Percentiles rank a stretch among this genome's conserved stretches.
phyloP scores from a whole-genome alignment of 2,329 filamentous ascomycete species.

The Fusarium nematophilum region DNA sequence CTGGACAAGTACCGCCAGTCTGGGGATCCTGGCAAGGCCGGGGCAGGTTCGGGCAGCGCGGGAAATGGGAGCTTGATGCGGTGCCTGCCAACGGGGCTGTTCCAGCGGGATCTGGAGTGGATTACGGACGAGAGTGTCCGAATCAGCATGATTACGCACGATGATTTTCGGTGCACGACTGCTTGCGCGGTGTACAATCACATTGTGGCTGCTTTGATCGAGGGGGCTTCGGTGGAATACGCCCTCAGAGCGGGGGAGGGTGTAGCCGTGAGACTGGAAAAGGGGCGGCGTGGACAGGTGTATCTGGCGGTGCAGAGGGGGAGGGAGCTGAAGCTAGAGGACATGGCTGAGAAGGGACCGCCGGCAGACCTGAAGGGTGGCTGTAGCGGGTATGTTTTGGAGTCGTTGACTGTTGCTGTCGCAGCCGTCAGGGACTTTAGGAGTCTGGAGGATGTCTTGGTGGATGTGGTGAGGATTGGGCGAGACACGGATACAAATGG shows the following conservation, averaged over 20 bases:
- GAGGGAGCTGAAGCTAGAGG: slow-evolving; percentile 37
- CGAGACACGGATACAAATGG: slow-evolving; percentile 60
- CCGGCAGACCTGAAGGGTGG: slow-evolving; percentile 40
- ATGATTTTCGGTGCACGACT: slow-evolving; percentile 50
- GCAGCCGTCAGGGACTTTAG: slow-evolving; percentile 56
- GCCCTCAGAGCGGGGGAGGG: slow-evolving; percentile 46
- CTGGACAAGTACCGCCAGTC: slow-evolving; percentile 45
- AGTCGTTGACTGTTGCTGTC: slow-evolving; percentile 54
- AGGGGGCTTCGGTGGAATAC: slow-evolving; percentile 31
- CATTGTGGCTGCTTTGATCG: slow-evolving; percentile 50
- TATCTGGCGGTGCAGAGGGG: slow-evolving; percentile 45
- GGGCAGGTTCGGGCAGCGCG: slow-evolving; percentile 52
- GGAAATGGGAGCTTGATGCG: slow-evolving; percentile 62
- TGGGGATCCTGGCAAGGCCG: slow-evolving; percentile 39
- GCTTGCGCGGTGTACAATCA: slow-evolving; percentile 56
- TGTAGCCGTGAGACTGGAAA: slow-evolving; percentile 38
- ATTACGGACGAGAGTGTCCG: slow-evolving; percentile 48
- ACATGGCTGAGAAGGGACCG: slow-evolving; percentile 49
- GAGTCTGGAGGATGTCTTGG: slow-evolving; percentile 55
- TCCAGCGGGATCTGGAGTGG: slow-evolving; percentile 45
- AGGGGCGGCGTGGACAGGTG: slow-evolving; percentile 33
- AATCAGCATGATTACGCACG: slow-evolving; percentile 55
- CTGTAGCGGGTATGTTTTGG: slow-evolving; percentile 56
- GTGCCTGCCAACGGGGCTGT: slow-evolving; percentile 58
- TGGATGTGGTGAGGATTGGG: slow-evolving; percentile 59